Base-by-base conservation (phyloP, 129 eudicot species). In the Flaveria ramosissima region DNA sequence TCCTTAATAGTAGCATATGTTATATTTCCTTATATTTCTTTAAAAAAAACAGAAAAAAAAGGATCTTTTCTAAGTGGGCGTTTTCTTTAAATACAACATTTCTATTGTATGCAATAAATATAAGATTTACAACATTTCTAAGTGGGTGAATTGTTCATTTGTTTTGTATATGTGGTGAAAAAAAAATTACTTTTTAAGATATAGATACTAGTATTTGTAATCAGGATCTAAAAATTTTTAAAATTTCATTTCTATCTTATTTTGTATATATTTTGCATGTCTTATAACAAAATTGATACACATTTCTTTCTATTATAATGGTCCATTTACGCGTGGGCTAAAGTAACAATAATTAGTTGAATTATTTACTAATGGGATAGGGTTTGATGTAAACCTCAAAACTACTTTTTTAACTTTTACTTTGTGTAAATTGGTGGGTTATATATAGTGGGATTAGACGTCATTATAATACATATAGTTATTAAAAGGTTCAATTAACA, bases 361-460 rank as follows among this genome's bases (percentile, higher is more conserved):
- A 11, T 78, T 59, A 32, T 59, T 46, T 59, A 60, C 19, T 48
- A 52, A 70, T 17, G 74, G 42, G 83, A 72, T 66, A 72, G 23
- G 78, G 73, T 41, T 64, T 63, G 74, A 79, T 79, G 74, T 51
- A 39, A 62, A 72, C 60, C 66, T 66, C 46, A 72, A 42, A 62
- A 50, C 60, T 63, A 9, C 23, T 24, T 12, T 69, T 77, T 72
- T 79, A 39, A 78, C 73, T 71, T 79, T 48, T 48, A 72, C 78
- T 72, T 79, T 64, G 78, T 64, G 78, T 79, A 43, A 72, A 72
- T 63, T 16, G 43, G 73, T 63, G 68, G 83, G 78, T 71, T 78
- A 62, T 50, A 72, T 12, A 50, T 50, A 50, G 73, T 62, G 39
- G 59, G 83, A 79, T 79, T 24, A 64, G 83, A 72, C 83, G 52